These are phyloP conservation scores for Coemansia sp. DNA, from an alignment of 192 early-diverging fungal genomes.

Conservation along the genomic window DNA sequence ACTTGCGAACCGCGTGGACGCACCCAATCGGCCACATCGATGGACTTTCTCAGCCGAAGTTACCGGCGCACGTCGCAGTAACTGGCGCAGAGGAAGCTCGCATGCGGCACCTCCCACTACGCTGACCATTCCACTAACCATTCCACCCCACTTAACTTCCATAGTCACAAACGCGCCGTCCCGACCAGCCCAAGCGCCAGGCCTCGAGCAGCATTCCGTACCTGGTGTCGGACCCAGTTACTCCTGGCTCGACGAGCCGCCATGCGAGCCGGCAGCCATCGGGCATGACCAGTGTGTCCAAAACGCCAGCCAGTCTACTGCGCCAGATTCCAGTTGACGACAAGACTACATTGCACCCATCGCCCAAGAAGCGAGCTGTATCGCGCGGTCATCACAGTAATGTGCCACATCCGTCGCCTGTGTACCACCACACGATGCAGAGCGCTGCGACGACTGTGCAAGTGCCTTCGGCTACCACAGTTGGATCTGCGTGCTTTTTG, in stretches of 20 bases:
- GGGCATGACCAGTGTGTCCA: slow-evolving; percentile 3
- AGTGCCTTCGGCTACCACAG: slow-evolving; percentile 14
- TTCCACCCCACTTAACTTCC: not conserved
- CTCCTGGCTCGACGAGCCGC: not conserved
- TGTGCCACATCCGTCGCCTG: slow-evolving; percentile 45
- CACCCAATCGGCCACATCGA: slow-evolving; percentile 32
- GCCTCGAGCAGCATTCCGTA: not conserved
- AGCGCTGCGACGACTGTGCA: slow-evolving; percentile 12
- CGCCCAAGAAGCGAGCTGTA: slow-evolving; percentile 53
- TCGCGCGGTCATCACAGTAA: slow-evolving; percentile 43
- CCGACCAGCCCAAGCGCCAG: slow-evolving; percentile 7
- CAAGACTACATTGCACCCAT: slow-evolving; percentile 26
- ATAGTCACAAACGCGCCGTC: not conserved
- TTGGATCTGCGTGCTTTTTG: slow-evolving; percentile 37
- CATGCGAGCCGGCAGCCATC: slow-evolving; percentile 5
- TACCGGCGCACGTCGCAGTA: slow-evolving; percentile 16
- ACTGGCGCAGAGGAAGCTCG: too few species aligned
- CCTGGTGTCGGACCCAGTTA: not conserved
- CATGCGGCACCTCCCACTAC: too few species aligned
- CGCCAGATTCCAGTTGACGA: slow-evolving; percentile 34
- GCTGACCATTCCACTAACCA: not conserved
- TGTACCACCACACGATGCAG: slow-evolving; percentile 19
- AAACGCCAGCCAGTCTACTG: slow-evolving; percentile 29
- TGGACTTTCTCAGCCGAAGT: slow-evolving; percentile 12
- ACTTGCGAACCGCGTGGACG: slow-evolving; percentile 15